Evolutionary conservation across 2,329 filamentous ascomycete genomes (phyloP), one percentile per base, ranked within the genome.

Genomic region (Penicillium thymicola): DNA sequence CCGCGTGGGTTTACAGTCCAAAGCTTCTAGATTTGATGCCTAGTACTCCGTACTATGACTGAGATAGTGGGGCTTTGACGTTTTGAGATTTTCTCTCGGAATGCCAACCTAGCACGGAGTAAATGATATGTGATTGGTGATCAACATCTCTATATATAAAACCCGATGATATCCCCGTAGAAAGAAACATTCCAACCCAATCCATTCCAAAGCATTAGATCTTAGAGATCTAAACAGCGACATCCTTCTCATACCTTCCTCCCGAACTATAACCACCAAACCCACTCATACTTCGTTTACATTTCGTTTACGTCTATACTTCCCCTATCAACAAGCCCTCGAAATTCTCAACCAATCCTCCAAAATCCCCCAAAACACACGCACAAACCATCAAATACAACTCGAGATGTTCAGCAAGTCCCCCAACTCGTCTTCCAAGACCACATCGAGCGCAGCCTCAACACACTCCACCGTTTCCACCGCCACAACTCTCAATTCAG

Each of bases 401-500:
- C 27, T 30, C 54, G 60, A 54, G 40, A 59, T 58, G 57, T 51
- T 55, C 51, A 51, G 42, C 56, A 55, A 55, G 8, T 47, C 47
- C 54, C 60, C 57, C 51, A 58, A 59, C n/a, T 7, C 16, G 25
- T 50, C 51, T 27, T 55, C 58, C 45, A 59, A 55, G 38, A 47
- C 57, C 47, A 48, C 47, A 45, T 57, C 60, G 14, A 44, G 55
- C 56, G 59, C 61, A 16, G 54, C 65, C 23, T 67, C 66, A 13
- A 65, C 58, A 51, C 47, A 61, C 52, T 68, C 67, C 47, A 57
- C 55, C 50, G 60, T 61, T 49, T 68, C 66, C 48, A 64, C 57
- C 5, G 64, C 66, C 21, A 61, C 66, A 49, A 68, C 67, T 2
- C 60, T 69, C 23, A 67, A 67, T 51, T 56, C 57, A 45, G 38